Conservation (phyloP, 2,329 filamentous ascomycete species). For the Fusarium pseudoanthophilum region DNA sequence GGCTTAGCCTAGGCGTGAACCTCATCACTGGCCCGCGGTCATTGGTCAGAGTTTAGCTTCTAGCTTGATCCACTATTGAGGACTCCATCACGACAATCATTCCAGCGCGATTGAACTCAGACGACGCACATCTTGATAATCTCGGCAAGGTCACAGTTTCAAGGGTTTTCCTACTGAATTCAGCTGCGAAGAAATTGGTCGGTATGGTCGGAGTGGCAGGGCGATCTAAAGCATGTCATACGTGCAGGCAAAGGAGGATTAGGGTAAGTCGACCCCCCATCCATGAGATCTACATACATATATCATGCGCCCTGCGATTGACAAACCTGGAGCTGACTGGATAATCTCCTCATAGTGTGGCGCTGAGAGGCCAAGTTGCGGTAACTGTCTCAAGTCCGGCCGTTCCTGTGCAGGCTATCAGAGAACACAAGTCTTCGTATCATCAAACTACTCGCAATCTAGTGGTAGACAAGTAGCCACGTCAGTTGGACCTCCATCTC, state of each 20-base stretch:
- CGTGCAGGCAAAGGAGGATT: background rate
- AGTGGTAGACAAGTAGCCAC: accelerated
- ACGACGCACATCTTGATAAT: background rate
- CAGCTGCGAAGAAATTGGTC: accelerated
- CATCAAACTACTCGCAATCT: background rate
- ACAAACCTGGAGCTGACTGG: background rate
- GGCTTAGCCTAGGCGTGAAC: background rate
- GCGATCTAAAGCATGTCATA: background rate
- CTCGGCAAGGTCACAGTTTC: accelerated
- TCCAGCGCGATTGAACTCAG: background rate
- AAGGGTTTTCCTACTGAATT: accelerated
- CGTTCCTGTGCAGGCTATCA: background rate
- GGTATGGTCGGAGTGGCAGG: background rate
- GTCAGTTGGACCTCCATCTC: accelerated
- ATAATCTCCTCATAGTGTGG: background rate
- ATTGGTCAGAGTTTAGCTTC: no score
- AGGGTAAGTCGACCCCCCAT: background rate
- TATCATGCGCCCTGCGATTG: no score
- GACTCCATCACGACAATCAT: background rate
- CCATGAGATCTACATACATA: no score
- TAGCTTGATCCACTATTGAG: background rate
- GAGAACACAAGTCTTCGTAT: background rate
- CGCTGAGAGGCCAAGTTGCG: background rate
- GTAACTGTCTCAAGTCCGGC: background rate
- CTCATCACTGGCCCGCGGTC: no score